These are phyloP conservation scores for Zymoseptoria brevis DNA, from an alignment of 2,329 filamentous ascomycete genomes.

Conservation along the genomic window DNA sequence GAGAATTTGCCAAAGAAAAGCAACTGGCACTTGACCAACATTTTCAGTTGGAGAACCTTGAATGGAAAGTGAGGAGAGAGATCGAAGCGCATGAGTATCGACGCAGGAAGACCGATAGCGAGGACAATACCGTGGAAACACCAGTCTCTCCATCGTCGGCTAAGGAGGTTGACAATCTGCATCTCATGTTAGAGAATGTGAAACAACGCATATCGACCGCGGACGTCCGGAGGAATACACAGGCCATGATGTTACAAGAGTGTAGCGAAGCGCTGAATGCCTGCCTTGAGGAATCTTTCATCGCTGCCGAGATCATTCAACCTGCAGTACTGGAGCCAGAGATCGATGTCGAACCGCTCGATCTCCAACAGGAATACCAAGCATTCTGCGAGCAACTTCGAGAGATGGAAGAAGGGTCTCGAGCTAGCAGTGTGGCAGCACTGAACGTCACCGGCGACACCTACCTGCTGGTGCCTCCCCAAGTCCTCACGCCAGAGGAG, in stretches of 20 bases:
- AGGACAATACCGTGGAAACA: too few relatives aligned
- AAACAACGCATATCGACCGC: background rate
- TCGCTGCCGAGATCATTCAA: conserved; percentile 3
- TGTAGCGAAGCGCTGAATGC: conserved; percentile 2
- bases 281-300: conserved; percentile 10
- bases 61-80: too few relatives aligned
- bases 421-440: background rate
- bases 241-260: conserved; percentile 1
- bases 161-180: conserved; percentile 3
- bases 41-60: too few relatives aligned
- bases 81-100: background rate
- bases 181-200: conserved; percentile 3
- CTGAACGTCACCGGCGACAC: background rate
- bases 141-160: background rate
- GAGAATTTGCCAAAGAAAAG: background rate
- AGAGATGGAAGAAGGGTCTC: background rate
- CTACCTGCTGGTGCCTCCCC: background rate
- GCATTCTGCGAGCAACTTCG: background rate
- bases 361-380: conserved; percentile 10
- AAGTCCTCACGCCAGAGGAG: background rate
- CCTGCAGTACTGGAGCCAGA: background rate
- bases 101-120: background rate
- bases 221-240: background rate
- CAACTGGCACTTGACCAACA: too few relatives aligned
- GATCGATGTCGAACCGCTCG: background rate